Base-by-base conservation (phyloP, 208 protist species). In the Angomonas deanei region DNA sequence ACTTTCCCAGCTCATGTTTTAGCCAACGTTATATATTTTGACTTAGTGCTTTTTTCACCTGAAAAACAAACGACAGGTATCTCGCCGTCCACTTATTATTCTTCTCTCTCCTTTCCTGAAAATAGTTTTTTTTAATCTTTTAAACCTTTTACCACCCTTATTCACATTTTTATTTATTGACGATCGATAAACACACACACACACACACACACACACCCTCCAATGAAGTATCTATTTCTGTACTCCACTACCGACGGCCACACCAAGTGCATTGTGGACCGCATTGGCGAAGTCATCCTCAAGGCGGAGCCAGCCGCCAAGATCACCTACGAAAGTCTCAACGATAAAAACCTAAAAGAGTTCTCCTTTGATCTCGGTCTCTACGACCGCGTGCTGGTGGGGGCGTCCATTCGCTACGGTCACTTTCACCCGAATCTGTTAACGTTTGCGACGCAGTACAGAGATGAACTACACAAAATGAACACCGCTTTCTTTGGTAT, bases 401-500 rank as follows among this genome's bases (percentile, higher is more conserved):
- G 68, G 4, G 64, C 61, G 1, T 55, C 61, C 6, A 49, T 74
- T 19, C 61, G 61, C 23, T 74, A 74, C 30, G 56, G 62, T 11
- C 21, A 64, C 28, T 65, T 74, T 23, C 39, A 21, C 6, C 8
- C 24, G 34, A 34, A 52, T n/a, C 19, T 74, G 34, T 8, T 30
- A 13, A 6, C 19, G 0, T 74, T 68, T 39, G 34, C 67, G 0
- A 13, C 24, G 32, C 52, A 68, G 10, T 48, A 74, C 30, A 17
- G 19, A 1, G 6, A 47, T 47, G 36, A 53, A n/a, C 54, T 74
- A 1, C 60, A 56, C 33, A 23, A 46, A 0, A 61, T 67, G 27
- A 53, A 53, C 6, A 56, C 68, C 26, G 68, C 68, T 21, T 74
- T 74, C 21, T 68, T 68, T 46, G 42, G 49, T 1, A 61, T 74